phyloP scores from a whole-genome alignment of 257 asterid species.

The Cordia subcordata region DNA sequence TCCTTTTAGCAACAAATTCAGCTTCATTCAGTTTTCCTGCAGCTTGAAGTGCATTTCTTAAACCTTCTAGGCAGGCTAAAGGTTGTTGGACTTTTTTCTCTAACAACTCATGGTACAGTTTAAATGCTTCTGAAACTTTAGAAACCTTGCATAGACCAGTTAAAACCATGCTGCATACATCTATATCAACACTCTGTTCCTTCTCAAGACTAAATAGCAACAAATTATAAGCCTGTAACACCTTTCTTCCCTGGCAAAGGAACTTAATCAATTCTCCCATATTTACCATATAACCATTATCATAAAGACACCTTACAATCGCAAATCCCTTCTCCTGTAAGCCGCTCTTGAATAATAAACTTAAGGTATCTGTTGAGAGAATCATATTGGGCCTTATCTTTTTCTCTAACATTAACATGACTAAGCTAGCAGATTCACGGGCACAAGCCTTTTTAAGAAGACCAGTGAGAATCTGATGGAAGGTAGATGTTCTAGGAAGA shows the following conservation, averaged over 20 bases:
- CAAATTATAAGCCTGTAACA: slow-evolving; percentile 45
- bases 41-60: slow-evolving; percentile 46
- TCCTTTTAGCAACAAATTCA: slow-evolving; percentile 70
- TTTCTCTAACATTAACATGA: slow-evolving; percentile 59
- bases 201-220: slow-evolving; percentile 39
- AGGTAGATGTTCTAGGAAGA: slow-evolving; percentile 53
- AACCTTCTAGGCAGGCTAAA: slow-evolving; percentile 45
- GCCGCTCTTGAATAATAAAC: slow-evolving; percentile 36
- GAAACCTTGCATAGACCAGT: slow-evolving; percentile 41
- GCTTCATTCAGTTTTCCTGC: slow-evolving; percentile 66
- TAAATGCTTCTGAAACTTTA: slow-evolving; percentile 51
- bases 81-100: slow-evolving; percentile 56
- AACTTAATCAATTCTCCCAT: slow-evolving; percentile 42
- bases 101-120: slow-evolving; percentile 54
- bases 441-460: slow-evolving; percentile 51
- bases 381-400: slow-evolving; percentile 51
- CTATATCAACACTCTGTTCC: slow-evolving; percentile 37
- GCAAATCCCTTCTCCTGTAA: slow-evolving; percentile 41
- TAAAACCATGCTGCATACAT: slow-evolving; percentile 32
- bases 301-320: slow-evolving; percentile 42
- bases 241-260: slow-evolving; percentile 49
- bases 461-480: slow-evolving; percentile 52
- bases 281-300: slow-evolving; percentile 46
- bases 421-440: slow-evolving; percentile 48
- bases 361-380: slow-evolving; percentile 58